A percentile compares a stretch with the other conserved stretches of the same genome.
phyloP scores from a whole-genome alignment of 805 yeast genomes.

The Candida tallmaniae region DNA sequence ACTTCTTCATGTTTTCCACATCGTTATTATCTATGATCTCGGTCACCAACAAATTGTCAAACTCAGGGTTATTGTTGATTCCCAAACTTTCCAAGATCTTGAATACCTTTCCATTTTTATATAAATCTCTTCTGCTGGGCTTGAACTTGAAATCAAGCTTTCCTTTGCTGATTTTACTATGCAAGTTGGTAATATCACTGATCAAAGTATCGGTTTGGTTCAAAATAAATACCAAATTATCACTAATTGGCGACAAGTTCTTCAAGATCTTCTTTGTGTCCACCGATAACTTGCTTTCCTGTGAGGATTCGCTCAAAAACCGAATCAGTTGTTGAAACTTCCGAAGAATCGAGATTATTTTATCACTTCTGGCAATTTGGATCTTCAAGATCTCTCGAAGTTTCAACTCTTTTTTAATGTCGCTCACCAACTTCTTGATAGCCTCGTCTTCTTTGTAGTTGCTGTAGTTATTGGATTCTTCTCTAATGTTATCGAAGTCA shows the following conservation, averaged over 20 bases:
- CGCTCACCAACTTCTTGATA: conserved; percentile 28
- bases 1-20: conserved; percentile 5
- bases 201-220: conserved; percentile 40
- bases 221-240: conserved; percentile 41
- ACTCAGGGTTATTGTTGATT: conserved; percentile 8
- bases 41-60: conserved; percentile 2
- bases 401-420: conserved; percentile 41
- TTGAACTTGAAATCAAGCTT: conserved; percentile 21
- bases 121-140: conserved; percentile 34
- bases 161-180: conserved; percentile 21
- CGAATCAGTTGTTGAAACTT: conserved; percentile 26
- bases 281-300: conserved; percentile 11
- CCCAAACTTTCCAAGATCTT: conserved; percentile 27
- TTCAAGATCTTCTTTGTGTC: conserved; percentile 23
- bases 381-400: conserved; percentile 37
- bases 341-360: conserved; percentile 27
- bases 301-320: conserved; percentile 18
- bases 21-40: conserved; percentile 1
- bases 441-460: conserved; percentile 20
- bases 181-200: conserved; percentile 22
- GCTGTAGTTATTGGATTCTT: background rate
- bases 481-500: conserved; percentile 13
- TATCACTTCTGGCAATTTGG: conserved; percentile 35
- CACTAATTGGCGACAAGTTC: conserved; percentile 42
- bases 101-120: conserved; percentile 34